Evolutionary conservation across 768 basidiomycete genomes (phyloP).

Genomic region (Mycena venus): DNA sequence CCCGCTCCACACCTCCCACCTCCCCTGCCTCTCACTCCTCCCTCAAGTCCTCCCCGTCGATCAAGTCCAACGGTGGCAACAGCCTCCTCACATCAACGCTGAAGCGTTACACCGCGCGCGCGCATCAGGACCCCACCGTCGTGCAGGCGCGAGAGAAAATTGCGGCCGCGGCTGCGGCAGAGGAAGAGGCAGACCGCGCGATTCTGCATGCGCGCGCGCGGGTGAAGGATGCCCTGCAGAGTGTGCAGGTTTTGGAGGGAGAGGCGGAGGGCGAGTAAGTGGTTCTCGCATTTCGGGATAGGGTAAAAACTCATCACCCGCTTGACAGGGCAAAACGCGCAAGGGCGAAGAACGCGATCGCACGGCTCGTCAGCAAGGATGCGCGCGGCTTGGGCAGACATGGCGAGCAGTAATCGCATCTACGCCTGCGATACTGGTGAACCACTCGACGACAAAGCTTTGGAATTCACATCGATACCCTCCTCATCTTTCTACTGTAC

Average conservation of each 20-base stretch:
- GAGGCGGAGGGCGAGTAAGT: conserved; percentile 68
- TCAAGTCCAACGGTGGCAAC: not conserved
- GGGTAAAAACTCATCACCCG: conserved; percentile 3
- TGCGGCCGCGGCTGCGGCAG: conserved; percentile 62
- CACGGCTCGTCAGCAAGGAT: conserved; percentile 63
- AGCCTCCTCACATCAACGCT: not conserved
- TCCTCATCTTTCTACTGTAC: too few species aligned
- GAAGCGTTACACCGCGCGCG: not conserved
- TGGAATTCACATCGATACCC: too few species aligned
- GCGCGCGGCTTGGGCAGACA: conserved; percentile 62
- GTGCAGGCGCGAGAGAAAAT: conserved; percentile 63
- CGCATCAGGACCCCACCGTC: conserved; percentile 59
- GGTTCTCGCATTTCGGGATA: not conserved
- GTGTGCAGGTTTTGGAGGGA: conserved; percentile 62
- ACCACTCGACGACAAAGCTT: too few species aligned
- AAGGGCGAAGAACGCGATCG: conserved; percentile 66
- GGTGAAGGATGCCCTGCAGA: conserved; percentile 62
- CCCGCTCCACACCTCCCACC: not conserved
- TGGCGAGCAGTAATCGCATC: conserved; percentile 35
- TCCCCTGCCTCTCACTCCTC: not conserved
- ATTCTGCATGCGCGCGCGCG: conserved; percentile 58
- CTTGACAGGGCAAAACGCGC: conserved; percentile 59
- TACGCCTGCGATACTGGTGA: too few species aligned
- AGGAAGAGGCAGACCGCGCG: conserved; percentile 66
- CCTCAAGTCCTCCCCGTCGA: not conserved